A percentile compares a stretch with the other conserved stretches of the same genome.
These are phyloP conservation scores for Paraphaeosphaeria minitans DNA, from an alignment of 2,329 filamentous ascomycete species.

Conservation along the genomic window DNA sequence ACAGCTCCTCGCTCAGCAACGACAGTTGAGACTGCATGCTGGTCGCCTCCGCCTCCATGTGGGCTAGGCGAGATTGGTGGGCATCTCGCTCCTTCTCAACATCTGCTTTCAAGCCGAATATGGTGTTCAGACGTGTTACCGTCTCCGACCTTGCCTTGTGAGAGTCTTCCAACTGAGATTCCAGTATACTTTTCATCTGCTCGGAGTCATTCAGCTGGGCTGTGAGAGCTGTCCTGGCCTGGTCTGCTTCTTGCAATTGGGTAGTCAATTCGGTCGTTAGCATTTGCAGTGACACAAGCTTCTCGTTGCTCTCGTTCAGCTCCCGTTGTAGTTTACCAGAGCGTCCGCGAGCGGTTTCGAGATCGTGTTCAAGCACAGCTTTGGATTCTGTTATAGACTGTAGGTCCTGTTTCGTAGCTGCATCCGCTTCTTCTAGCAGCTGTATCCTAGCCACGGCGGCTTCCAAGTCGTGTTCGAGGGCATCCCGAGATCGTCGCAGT, in stretches of 20 bases:
- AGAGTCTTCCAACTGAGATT: conserved; percentile 25
- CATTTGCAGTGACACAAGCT: conserved; percentile 31
- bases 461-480: conserved; percentile 26
- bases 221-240: conserved; percentile 23
- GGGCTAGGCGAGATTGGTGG: conserved; percentile 22
- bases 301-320: conserved; percentile 24
- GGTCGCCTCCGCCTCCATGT: conserved; percentile 16
- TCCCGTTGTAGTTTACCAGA: conserved; percentile 27
- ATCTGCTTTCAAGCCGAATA: conserved; percentile 21
- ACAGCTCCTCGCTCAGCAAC: conserved; percentile 7
- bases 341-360: conserved; percentile 26
- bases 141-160: conserved; percentile 20
- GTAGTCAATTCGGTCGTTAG: conserved; percentile 25
- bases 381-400: conserved; percentile 28
- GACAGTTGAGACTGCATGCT: conserved; percentile 20
- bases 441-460: conserved; percentile 27
- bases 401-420: conserved; percentile 23
- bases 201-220: conserved; percentile 29
- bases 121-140: conserved; percentile 19
- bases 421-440: conserved; percentile 24
- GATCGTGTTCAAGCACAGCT: conserved; percentile 23
- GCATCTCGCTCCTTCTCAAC: conserved; percentile 32
- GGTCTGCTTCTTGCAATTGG: conserved; percentile 28
- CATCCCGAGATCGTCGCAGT: conserved; percentile 22
- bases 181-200: conserved; percentile 22